phyloP scores from a whole-genome alignment of 805 yeast genomes.

The Metschnikowia noctiluminum region DNA sequence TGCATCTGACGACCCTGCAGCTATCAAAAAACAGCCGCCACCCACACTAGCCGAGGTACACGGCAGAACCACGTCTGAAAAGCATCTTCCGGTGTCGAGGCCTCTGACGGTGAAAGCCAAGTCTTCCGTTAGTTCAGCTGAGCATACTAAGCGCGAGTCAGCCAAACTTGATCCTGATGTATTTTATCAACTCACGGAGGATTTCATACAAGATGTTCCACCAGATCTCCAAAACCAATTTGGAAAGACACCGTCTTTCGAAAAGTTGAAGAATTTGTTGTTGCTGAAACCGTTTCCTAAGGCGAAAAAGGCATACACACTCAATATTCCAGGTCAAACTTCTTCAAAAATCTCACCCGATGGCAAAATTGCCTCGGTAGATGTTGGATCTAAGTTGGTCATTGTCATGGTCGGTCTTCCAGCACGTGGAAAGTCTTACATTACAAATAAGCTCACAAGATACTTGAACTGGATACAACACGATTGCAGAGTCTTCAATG shows the following conservation, averaged over 20 bases:
- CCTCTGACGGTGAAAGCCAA: constrained; percentile 10
- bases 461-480: constrained; percentile 94
- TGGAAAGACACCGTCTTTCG: constrained; percentile 41
- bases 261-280: constrained; percentile 34
- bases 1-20: background rate
- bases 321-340: constrained; percentile 91
- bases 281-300: constrained; percentile 37
- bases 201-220: constrained; percentile 33
- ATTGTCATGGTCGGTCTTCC: constrained; percentile 97
- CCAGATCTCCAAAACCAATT: constrained; percentile 33
- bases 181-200: constrained; percentile 24
- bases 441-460: constrained; percentile 85
- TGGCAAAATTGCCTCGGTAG: constrained; percentile 59
- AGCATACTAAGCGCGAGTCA: constrained; percentile 1
- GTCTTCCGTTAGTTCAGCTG: constrained; percentile 4
- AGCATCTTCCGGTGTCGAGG: constrained; percentile 4
- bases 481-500: constrained; percentile 86
- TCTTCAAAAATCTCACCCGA: constrained; percentile 76
- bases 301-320: constrained; percentile 68
- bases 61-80: constrained; percentile 3
- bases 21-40: background rate
- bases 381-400: constrained; percentile 70
- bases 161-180: constrained; percentile 15
- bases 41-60: background rate
- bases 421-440: constrained; percentile 91